phyloP scores from a whole-genome alignment of 805 yeast species.

The Helenozyma rhizophorensis region DNA sequence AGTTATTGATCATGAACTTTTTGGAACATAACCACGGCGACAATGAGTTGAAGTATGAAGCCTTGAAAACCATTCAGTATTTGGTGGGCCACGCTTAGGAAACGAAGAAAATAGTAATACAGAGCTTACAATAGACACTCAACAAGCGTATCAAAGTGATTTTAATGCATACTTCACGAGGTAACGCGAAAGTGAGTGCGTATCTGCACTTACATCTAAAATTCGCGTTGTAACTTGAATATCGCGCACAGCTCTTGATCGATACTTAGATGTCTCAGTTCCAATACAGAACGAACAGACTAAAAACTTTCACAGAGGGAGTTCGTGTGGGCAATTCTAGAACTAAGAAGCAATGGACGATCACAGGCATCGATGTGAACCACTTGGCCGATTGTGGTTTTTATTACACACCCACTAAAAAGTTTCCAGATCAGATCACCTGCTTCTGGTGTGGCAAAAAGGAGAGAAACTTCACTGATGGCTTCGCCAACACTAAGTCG shows the following conservation, averaged over 20 bases:
- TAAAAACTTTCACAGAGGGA: constrained; percentile 20
- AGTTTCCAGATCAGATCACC: constrained; percentile 45
- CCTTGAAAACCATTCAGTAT: constrained; percentile 90
- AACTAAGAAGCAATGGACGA: constrained; percentile 23
- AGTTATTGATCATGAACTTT: constrained; percentile 77
- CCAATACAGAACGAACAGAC: constrained; percentile 21
- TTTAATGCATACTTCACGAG: too few species aligned
- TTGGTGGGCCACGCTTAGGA: constrained; percentile 66
- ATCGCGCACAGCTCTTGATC: not conserved
- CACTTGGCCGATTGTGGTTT: constrained; percentile 57
- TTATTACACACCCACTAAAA: constrained; percentile 49
- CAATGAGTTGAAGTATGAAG: constrained; percentile 89
- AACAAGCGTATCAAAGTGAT: too few species aligned
- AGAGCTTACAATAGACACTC: not conserved
- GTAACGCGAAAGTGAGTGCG: too few species aligned
- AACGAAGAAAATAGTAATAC: not conserved
- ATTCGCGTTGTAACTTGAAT: constrained; percentile 1
- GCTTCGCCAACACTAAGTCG: constrained; percentile 10
- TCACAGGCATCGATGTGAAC: constrained; percentile 16
- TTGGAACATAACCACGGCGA: constrained; percentile 66
- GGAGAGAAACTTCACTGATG: constrained; percentile 16
- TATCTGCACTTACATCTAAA: too few species aligned
- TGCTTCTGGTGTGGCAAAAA: constrained; percentile 53
- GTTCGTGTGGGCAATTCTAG: constrained; percentile 17
- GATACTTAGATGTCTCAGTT: too few species aligned